A percentile compares a stretch with the other conserved stretches of the same genome.
These are phyloP conservation scores for Tolypocladium endophyticum DNA, from an alignment of 2,329 filamentous ascomycete species.

Conservation along the genomic window DNA sequence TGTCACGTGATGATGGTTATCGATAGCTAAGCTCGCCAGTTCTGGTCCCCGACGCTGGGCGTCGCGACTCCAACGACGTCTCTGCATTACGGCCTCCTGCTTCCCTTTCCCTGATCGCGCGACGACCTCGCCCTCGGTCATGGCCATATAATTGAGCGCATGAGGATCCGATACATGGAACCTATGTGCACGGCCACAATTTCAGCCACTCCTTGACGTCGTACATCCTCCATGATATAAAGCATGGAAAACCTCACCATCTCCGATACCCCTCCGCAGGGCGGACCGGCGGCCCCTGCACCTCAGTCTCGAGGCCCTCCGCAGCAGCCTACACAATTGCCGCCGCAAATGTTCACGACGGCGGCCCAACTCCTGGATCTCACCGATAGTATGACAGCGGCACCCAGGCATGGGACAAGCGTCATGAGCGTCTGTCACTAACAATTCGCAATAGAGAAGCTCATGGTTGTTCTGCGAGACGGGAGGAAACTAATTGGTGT, in stretches of 20 bases:
- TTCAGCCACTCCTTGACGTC: background rate
- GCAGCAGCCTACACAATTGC: constrained; percentile 52
- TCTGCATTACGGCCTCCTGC: background rate
- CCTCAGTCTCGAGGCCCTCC: constrained; percentile 18
- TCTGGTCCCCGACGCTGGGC: background rate
- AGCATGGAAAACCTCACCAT: constrained; percentile 44
- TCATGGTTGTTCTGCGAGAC: constrained; percentile 83
- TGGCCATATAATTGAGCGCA: background rate
- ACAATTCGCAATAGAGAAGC: constrained; percentile 60
- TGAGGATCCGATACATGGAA: constrained; percentile 3
- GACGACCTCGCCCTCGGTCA: background rate
- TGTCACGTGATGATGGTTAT: background rate
- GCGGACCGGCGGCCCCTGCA: constrained; percentile 18
- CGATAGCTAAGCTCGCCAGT: background rate
- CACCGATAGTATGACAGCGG: constrained; percentile 71
- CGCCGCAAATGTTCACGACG: constrained; percentile 97
- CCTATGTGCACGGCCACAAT: background rate
- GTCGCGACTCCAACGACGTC: background rate
- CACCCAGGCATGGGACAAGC: background rate
- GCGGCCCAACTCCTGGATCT: constrained; percentile 91
- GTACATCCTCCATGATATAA: constrained; percentile 11
- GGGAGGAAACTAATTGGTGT: constrained; percentile 91
- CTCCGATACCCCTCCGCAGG: constrained; percentile 34
- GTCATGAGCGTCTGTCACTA: constrained; percentile 5
- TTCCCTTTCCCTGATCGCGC: background rate